Evolutionary conservation across 768 basidiomycete species (phyloP), one percentile per base, ranked within the genome.

Genomic region (Suillus ampliporus): DNA sequence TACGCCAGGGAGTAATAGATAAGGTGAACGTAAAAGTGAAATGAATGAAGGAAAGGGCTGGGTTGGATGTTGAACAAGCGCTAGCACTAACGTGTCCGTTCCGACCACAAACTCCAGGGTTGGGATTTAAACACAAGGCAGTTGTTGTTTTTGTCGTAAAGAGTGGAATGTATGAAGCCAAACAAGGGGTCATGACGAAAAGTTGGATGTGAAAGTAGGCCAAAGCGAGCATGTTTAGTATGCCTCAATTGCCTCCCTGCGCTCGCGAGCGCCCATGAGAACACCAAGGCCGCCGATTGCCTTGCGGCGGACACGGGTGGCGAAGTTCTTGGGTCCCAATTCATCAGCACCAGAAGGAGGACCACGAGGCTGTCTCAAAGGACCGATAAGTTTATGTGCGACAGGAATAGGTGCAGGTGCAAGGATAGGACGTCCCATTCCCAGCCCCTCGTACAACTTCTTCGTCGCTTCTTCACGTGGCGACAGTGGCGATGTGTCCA

Each of bases 291-390:
- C 91, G 38, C 89, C 91, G 63, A 94, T 90, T 21, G 93, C 92
- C 82, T 90, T 87, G 70, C 91, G 86, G 76, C 92, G 85, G 77
- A 92, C 90, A 69, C 93, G 86, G 41, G 88, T 88, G 8, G 93
- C 93, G 80, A 95, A 95, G 75, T 95, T 95, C 83, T 91, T 90
- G 48, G 91, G 89, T 21, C 90, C 89, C 56, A 95, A 86, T 72
- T 95, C 93, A 71, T 95, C 93, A 66, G 87, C 87, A 71, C 90
- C 89, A 26, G 90, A 90, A 48, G 94, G 94, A 61, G 94, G 94
- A 69, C 94, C 94, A 62, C 88, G 86, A 69, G 94, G 94, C 80
- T 95, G 94, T 76, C 94, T 88, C 59, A 88, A 82, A 64, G 91
- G 89, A 71, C 89, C 87, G 38, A 71, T 63, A 38, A 64, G 61